Conservation (phyloP, 2,329 filamentous ascomycete genomes). For the Pseudogymnoascus sp. region DNA sequence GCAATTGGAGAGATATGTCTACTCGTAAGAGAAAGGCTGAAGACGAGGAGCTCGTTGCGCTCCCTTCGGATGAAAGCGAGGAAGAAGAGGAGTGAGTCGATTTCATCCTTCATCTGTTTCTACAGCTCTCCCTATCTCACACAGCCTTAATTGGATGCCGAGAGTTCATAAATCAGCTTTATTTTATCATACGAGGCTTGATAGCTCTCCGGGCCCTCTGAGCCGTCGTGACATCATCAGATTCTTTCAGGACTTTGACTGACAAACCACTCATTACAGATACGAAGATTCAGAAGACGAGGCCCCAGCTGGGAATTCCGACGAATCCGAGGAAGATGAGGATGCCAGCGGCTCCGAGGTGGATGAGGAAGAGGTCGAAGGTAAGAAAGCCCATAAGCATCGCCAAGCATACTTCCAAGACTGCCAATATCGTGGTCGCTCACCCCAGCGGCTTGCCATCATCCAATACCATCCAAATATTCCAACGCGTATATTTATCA, state of each 20-base stretch:
- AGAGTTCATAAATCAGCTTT: neutral
- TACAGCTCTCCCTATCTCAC: neutral
- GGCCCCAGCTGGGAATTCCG: constrained; percentile 29
- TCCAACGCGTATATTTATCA: neutral
- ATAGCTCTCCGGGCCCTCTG: neutral
- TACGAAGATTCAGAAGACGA: constrained; percentile 30
- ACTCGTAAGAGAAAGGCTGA: constrained; percentile 22
- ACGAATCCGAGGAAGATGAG: constrained; percentile 30
- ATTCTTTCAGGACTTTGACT: constrained; percentile 16
- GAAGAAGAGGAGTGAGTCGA: constrained; percentile 26
- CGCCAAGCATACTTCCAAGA: neutral
- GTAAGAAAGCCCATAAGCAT: constrained; percentile 5
- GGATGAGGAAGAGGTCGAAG: constrained; percentile 18
- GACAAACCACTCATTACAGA: constrained; percentile 15
- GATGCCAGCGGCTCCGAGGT: constrained; percentile 18
- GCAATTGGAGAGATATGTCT: neutral
- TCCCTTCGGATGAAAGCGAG: constrained; percentile 25
- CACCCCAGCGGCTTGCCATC: neutral
- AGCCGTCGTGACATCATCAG: constrained; percentile 1
- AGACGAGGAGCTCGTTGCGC: constrained; percentile 27
- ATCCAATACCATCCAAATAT: neutral
- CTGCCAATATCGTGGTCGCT: constrained; percentile 9
- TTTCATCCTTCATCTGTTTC: neutral
- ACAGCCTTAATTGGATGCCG: neutral
- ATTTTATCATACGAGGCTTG: neutral